Base-by-base conservation (phyloP, 2,329 filamentous ascomycete genomes). In the Calonectria hongkongensis region DNA sequence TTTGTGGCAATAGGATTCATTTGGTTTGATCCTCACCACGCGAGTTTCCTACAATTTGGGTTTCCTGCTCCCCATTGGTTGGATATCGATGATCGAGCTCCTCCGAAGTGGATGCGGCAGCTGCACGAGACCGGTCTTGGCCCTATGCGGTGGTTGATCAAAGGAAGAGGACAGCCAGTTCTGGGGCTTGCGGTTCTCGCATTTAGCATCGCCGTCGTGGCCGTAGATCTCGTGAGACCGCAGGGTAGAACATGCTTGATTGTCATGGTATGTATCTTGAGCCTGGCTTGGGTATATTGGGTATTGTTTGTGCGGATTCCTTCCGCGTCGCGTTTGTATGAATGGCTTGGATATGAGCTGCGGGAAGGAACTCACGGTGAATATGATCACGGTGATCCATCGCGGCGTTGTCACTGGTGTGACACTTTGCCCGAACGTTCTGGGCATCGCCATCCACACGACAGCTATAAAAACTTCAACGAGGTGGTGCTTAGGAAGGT, bases 1-100 rank as follows among this genome's bases (percentile, higher is more conserved):
- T 36, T 56, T 18, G 28, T 56, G 15, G 51, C 51, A 12, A 28
- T n/a, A 3, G 28, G 51, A 9, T 56, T 56, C n/a, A 25, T 56
- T 39, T 33, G 51, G 51, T 56, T 56, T 30, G 51, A 56, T 18
- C 51, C 51, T 33, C 12, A 36, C 30, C 6, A 56, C 12, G 51
- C 48, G 5, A 51, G 25, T 13, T 51, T 51, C 25, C 16, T 28
- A 16, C 48, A 51, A 15, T 51, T 51, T 16, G 48, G 48, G 13
- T 51, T 28, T 51, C 48, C 48, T 16, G 48, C 48, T 6, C 13
- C 13, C 13, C 48, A 56, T 12, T 39, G 16, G 27, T 16, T 30
- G 3, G 30, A 36, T 27, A 56, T 16, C n/a, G 30, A 39, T 18
- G 18, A 56, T 36, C 33, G 27, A n/a, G 21, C 3, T 36, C 28